phyloP scores from a whole-genome alignment of 2,329 filamentous ascomycete species.

The Exophiala dermatitidis region DNA sequence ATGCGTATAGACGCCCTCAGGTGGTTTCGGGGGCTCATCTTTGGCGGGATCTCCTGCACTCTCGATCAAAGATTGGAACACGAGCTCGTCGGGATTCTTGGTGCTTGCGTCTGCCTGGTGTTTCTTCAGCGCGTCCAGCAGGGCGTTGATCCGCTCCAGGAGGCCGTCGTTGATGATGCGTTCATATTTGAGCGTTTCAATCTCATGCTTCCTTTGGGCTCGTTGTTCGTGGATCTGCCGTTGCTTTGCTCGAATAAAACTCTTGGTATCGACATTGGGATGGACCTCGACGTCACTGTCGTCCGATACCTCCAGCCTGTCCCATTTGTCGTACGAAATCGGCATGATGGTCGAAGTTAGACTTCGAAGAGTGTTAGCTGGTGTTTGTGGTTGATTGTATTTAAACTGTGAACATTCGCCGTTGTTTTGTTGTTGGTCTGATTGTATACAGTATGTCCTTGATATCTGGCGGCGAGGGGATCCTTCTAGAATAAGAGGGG shows the following conservation, averaged over 20 bases:
- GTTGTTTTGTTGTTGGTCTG: no score
- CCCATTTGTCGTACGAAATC: slow-evolving; percentile 59
- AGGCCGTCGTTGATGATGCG: slow-evolving; percentile 87
- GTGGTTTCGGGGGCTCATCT: slow-evolving; percentile 67
- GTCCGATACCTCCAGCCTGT: slow-evolving; percentile 91
- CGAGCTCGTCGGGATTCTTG: slow-evolving; percentile 65
- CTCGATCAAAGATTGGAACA: slow-evolving; percentile 86
- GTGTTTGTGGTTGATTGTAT: no score
- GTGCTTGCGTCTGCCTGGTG: slow-evolving; percentile 63
- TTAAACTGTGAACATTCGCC: no score
- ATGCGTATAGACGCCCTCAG: slow-evolving; percentile 69
- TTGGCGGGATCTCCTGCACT: slow-evolving; percentile 61
- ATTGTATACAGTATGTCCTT: neutral
- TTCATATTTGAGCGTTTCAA: slow-evolving; percentile 83
- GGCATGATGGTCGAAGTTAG: slow-evolving; percentile 34
- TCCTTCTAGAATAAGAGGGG: slow-evolving; percentile 1
- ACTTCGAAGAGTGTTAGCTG: neutral
- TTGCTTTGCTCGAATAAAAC: slow-evolving; percentile 97
- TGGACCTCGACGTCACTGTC: slow-evolving; percentile 98
- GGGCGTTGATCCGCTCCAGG: slow-evolving; percentile 69
- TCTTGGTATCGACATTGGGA: slow-evolving; percentile 96
- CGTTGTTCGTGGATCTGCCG: slow-evolving; percentile 92
- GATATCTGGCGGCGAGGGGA: neutral
- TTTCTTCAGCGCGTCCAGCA: slow-evolving; percentile 66
- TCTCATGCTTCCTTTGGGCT: slow-evolving; percentile 75